Base-by-base conservation (phyloP, 2,329 filamentous ascomycete species). In the Aspergillus calidoustus region DNA sequence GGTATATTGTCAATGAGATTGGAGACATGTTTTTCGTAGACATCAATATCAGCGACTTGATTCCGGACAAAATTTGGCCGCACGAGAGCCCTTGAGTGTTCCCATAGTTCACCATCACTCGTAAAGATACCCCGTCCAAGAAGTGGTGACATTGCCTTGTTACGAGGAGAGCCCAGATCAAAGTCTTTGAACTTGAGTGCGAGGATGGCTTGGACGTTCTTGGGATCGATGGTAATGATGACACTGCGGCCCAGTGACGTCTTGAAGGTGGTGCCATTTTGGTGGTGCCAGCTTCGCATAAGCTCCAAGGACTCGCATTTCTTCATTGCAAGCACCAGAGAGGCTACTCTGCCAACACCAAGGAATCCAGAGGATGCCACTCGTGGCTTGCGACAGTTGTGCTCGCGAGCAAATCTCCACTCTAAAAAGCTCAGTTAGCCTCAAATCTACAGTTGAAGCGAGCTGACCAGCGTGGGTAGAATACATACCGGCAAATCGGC, bases 11-110 rank as follows among this genome's bases (percentile, higher is more conserved):
- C 82, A 57, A 87, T 85, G 30, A 83, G 83, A 64, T 87, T 85
- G 71, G 91, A 83, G 28, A 93, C 84, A 72, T 97, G 92, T 23
- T 83, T 81, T 77, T 97, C 93, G 72, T 96, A 93, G 61, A 89
- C 88, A 55, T 92, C 84, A 62, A 97, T 79, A 75, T 97, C 91
- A 65, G 89, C 90, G 34, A 97, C 86, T 22, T 93, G 90, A 71
- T 96, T 91, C 69, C 90, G 90, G 71, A 92, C 88, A 76, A 97
- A 97, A 71, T 95, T 91, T 0, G 93, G 93, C 2, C 93, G 84
- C 65, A 97, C 87, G 62, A 97, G 82, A 66, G 91, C 87, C 19
- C 93, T 85, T 55, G 89, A 92, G 59, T 85, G 83, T 67, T 93
- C 89, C 93, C 93, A 96, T 54, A 84, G 79, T 25, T 87, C 81